Evolutionary conservation across 2,329 filamentous ascomycete genomes (phyloP).

Genomic region (Sporothrix humicola): DNA sequence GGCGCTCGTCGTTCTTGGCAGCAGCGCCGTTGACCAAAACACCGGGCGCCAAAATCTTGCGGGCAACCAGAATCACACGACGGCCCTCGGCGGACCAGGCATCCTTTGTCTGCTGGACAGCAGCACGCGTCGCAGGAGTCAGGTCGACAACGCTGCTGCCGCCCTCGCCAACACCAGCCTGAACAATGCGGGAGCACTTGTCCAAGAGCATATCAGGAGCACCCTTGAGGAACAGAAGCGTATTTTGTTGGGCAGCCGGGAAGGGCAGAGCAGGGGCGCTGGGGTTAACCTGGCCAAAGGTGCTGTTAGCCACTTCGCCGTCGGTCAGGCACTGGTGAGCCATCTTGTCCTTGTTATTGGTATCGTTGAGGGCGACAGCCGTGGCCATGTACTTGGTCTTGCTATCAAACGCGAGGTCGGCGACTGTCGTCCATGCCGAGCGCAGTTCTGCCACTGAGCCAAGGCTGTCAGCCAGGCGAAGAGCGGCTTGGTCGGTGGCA

Average conservation of each 20-base stretch:
- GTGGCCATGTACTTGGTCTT: slow-evolving; percentile 84
- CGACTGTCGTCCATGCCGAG: slow-evolving; percentile 67
- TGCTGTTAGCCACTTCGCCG: background rate
- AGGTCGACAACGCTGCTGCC: slow-evolving; percentile 58
- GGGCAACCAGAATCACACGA: slow-evolving; percentile 69
- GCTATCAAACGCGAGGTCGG: slow-evolving; percentile 76
- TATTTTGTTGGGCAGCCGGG: slow-evolving; percentile 36
- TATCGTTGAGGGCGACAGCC: slow-evolving; percentile 55
- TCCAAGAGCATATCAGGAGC: slow-evolving; percentile 74
- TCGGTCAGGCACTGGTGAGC: slow-evolving; percentile 4
- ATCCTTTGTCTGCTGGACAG: slow-evolving; percentile 67
- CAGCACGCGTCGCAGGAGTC: slow-evolving; percentile 50
- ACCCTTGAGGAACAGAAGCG: slow-evolving; percentile 73
- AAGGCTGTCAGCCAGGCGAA: slow-evolving; percentile 72
- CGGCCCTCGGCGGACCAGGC: slow-evolving; percentile 71
- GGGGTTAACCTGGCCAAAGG: background rate
- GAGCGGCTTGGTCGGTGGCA: slow-evolving; percentile 75
- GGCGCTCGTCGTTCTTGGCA: slow-evolving; percentile 55
- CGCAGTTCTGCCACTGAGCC: slow-evolving; percentile 64
- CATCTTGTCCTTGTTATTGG: background rate
- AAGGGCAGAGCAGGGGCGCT: background rate
- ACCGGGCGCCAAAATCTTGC: slow-evolving; percentile 60
- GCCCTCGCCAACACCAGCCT: slow-evolving; percentile 38
- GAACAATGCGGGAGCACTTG: slow-evolving; percentile 64
- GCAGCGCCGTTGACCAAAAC: background rate